These are phyloP conservation scores for Xylariaceae sp. DNA, from an alignment of 2,329 filamentous ascomycete genomes.

Conservation along the genomic window DNA sequence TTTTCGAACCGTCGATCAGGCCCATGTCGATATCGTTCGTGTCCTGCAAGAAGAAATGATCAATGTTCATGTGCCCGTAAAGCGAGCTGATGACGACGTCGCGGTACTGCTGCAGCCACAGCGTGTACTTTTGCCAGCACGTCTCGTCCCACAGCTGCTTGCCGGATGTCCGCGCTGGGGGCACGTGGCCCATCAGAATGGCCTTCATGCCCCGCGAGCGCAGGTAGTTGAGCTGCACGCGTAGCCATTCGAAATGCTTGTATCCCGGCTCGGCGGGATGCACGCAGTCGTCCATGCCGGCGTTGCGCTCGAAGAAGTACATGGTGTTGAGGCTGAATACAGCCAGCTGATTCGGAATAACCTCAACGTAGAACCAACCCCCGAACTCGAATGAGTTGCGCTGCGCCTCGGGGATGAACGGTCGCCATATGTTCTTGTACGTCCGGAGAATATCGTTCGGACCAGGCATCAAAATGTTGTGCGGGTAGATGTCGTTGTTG, in stretches of 20 bases:
- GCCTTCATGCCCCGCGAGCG: conserved; percentile 85
- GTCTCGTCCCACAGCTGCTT: conserved; percentile 94
- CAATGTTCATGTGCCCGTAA: conserved; percentile 97
- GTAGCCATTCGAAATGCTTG: conserved; percentile 93
- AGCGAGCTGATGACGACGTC: conserved; percentile 76
- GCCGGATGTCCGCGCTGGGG: conserved; percentile 76
- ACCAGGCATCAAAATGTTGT: conserved; percentile 83
- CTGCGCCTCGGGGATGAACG: conserved; percentile 89
- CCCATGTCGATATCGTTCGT: conserved; percentile 66
- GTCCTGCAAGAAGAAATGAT: conserved; percentile 93
- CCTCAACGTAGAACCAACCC: conserved; percentile 92
- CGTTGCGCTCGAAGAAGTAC: conserved; percentile 92
- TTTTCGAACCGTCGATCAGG: conserved; percentile 33
- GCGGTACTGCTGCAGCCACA: conserved; percentile 86
- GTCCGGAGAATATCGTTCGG: conserved; percentile 80
- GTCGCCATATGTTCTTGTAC: conserved; percentile 73
- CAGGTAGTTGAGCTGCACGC: conserved; percentile 78
- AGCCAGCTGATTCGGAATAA: conserved; percentile 76
- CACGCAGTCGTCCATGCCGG: conserved; percentile 85
- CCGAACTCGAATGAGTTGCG: conserved; percentile 85
- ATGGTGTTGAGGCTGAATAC: conserved; percentile 95
- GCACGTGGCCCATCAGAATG: conserved; percentile 90
- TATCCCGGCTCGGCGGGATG: conserved; percentile 77
- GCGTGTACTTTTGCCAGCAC: conserved; percentile 95
- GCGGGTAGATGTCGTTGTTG: conserved; percentile 95